Conservation (phyloP, 2,329 filamentous ascomycete species). For the Setomelanomma holmii region DNA sequence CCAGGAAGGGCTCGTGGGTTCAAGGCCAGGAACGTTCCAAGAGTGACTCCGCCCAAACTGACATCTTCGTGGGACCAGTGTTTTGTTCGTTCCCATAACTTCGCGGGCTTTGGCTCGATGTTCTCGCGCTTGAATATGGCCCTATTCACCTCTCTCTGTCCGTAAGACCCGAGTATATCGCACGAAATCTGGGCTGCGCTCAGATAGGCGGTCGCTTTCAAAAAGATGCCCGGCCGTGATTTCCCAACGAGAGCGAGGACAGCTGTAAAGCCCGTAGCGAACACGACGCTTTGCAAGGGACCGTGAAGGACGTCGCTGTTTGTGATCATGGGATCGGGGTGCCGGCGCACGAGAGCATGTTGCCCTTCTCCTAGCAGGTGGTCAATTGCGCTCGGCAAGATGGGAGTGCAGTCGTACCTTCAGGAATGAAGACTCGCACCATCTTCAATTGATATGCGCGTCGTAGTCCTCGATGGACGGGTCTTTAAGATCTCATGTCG, state of each 20-base stretch:
- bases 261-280: slow-evolving; percentile 16
- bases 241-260: slow-evolving; percentile 19
- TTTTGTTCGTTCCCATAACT: slow-evolving; percentile 30
- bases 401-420: slow-evolving; percentile 13
- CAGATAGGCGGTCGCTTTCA: slow-evolving; percentile 18
- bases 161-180: slow-evolving; percentile 14
- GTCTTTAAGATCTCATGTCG: no score
- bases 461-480: no score
- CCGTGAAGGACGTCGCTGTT: slow-evolving; percentile 11
- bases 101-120: slow-evolving; percentile 21
- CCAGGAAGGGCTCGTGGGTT: slow-evolving; percentile 25
- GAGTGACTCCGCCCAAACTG: slow-evolving; percentile 18
- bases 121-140: slow-evolving; percentile 25
- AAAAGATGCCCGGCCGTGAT: slow-evolving; percentile 25
- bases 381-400: slow-evolving; percentile 9
- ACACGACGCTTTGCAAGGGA: slow-evolving; percentile 11
- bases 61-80: slow-evolving; percentile 23
- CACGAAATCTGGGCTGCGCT: slow-evolving; percentile 14
- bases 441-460: slow-evolving; percentile 16
- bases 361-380: slow-evolving; percentile 25
- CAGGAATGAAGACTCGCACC: slow-evolving; percentile 33
- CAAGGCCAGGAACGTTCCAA: slow-evolving; percentile 19
- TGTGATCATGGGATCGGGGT: slow-evolving; percentile 9
- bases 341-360: slow-evolving; percentile 15
- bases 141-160: slow-evolving; percentile 23